Evolutionary conservation across 495 filamentous ascomycete genomes (phyloP).

Genomic region (Daldinia bambusicola): DNA sequence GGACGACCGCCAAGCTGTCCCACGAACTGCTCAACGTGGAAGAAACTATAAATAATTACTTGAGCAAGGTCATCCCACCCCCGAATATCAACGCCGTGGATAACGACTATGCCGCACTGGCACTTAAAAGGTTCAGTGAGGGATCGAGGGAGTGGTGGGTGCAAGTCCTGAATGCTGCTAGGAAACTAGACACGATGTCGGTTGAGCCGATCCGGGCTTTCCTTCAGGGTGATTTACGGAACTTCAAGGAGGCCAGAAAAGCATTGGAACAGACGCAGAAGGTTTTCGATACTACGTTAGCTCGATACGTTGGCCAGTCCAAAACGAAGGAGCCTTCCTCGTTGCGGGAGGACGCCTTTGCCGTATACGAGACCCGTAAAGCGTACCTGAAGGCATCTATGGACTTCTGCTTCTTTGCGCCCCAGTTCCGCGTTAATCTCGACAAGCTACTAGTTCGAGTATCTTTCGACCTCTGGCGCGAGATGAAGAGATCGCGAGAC

Average conservation of each 20-base stretch:
- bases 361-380: constrained; percentile 92
- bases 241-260: constrained; percentile 75
- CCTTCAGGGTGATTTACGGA: constrained; percentile 72
- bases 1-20: constrained; percentile 78
- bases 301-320: constrained; percentile 81
- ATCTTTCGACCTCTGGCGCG: constrained; percentile 85
- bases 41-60: constrained; percentile 74
- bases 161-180: constrained; percentile 73
- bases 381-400: constrained; percentile 90
- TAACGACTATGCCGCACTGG: constrained; percentile 92
- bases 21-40: constrained; percentile 78
- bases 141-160: constrained; percentile 87
- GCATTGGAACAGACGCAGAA: constrained; percentile 82
- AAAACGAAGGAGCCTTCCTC: constrained; percentile 94
- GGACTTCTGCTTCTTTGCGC: constrained; percentile 90
- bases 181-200: constrained; percentile 77
- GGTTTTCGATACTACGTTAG: constrained; percentile 78
- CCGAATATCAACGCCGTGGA: constrained; percentile 74
- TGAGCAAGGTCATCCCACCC: constrained; percentile 76
- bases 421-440: constrained; percentile 80
- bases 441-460: constrained; percentile 87
- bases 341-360: constrained; percentile 93
- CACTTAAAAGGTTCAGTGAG: constrained; percentile 84
- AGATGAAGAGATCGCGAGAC: constrained; percentile 76
- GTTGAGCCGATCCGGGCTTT: constrained; percentile 85